phyloP scores from a whole-genome alignment of 345 rosid genomes.

The Moricandia moricandioides region DNA sequence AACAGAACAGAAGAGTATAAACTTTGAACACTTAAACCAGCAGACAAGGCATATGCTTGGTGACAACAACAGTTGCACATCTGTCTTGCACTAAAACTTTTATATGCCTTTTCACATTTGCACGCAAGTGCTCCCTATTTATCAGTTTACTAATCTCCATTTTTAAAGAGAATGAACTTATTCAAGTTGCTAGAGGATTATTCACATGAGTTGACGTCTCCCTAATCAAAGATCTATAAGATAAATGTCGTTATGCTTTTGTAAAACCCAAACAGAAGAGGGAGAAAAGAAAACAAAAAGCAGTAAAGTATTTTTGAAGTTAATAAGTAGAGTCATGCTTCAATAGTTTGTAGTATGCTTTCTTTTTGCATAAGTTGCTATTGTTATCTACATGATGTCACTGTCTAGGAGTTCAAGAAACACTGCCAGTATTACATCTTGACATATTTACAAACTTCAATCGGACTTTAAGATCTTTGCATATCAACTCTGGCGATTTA shows the following conservation, averaged over 20 bases:
- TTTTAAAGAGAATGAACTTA: neutral
- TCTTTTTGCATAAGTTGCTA: neutral
- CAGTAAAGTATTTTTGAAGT: neutral
- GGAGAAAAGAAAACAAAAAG: neutral
- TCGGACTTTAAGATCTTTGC: neutral
- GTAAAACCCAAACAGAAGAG: neutral
- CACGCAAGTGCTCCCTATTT: conserved; percentile 39
- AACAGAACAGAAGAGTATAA: conserved; percentile 30
- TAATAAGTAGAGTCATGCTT: conserved; percentile 5
- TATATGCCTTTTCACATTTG: conserved; percentile 25
- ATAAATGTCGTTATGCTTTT: conserved; percentile 11
- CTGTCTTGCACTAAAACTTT: conserved; percentile 27
- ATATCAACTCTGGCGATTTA: neutral
- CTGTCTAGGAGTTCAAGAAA: neutral
- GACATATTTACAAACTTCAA: neutral
- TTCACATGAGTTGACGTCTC: conserved; percentile 23
- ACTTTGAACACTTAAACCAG: conserved; percentile 24
- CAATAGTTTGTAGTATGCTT: neutral
- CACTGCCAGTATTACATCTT: conserved; percentile 3
- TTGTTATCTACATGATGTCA: conserved; percentile 1
- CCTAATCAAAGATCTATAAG: neutral
- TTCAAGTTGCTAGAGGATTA: conserved; percentile 22
- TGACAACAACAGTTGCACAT: conserved; percentile 34
- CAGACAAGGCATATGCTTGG: conserved; percentile 39
- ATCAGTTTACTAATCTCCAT: conserved; percentile 21